Evolutionary conservation across 1,284 basidiomycete species (phyloP), one percentile per base, ranked within the genome.

Genomic region (Serendipita sp.): DNA sequence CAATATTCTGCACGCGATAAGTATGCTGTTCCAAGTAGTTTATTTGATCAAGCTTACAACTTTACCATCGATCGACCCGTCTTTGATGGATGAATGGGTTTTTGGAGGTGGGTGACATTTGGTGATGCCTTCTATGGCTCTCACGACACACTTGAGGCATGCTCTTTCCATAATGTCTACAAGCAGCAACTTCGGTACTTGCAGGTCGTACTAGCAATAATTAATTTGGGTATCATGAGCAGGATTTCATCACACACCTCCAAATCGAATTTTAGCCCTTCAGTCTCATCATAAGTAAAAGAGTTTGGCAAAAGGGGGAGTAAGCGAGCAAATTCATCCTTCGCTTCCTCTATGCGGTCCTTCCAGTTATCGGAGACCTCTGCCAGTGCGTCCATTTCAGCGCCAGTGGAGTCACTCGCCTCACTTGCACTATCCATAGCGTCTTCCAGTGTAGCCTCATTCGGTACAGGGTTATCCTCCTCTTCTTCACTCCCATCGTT

Each of bases 161-260:
- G 85, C 84, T 64, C 86, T 80, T 73, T 97, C 93, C 63, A 96
- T 81, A 66, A 97, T 83, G 62, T 93, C 93, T 61, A 96, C 91
- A 41, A 98, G 81, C 35, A 98, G 78, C 44, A 98, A 78, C 74
- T 97, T 97, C 29, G 92, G 92, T 70, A 91, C 82, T 69, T 84
- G 78, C 53, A 82, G 77, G 22, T 75, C 72, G 72, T 87, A 87
- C 87, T 88, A 66, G 4, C 62, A 29, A 22, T 65, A 22, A 47
- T 13, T 35, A 13, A 44, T 60, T 6, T 26, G 41, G 60, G 41
- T 13, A 47, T 26, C 32, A 22, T 34, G 45, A 10, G 35, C 47
- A 61, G 17, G 17, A 60, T 45, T 64, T 29, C 47, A 17, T 13
- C 38, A 76, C 84, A 69, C 68, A 91, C 92, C 77, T 91, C 83